Percentiles rank a stretch among this genome's conserved stretches.
These are phyloP conservation scores for Populus davidiana DNA, from an alignment of 345 rosid genomes.

Conservation along the genomic window DNA sequence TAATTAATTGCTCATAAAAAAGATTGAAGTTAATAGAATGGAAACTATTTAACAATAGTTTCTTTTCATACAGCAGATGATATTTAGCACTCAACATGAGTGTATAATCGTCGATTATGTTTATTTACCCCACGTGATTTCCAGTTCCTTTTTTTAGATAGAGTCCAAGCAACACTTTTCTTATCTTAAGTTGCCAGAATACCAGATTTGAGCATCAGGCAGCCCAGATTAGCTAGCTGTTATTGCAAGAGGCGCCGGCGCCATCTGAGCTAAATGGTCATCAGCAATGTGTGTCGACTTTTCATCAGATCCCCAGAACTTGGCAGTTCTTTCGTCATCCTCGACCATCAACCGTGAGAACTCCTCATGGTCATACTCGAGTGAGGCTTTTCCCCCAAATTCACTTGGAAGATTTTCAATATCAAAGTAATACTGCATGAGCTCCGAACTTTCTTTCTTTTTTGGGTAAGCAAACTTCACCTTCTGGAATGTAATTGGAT, in stretches of 20 bases:
- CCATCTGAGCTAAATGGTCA: slow-evolving; percentile 32
- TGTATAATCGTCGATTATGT: too few relatives aligned
- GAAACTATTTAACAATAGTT: too few relatives aligned
- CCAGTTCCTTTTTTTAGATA: too few relatives aligned
- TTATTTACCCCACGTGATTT: too few relatives aligned
- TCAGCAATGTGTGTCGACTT: slow-evolving; percentile 22
- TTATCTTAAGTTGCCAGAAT: too few relatives aligned
- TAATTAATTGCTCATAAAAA: too few relatives aligned
- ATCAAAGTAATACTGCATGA: slow-evolving; percentile 60
- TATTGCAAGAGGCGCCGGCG: slow-evolving; percentile 20
- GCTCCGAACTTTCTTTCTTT: slow-evolving; percentile 54
- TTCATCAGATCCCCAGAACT: slow-evolving; percentile 57
- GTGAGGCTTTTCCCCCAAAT: slow-evolving; percentile 67
- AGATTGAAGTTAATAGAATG: too few relatives aligned
- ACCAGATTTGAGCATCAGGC: too few relatives aligned
- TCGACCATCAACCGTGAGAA: slow-evolving; percentile 64
- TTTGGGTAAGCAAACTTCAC: slow-evolving; percentile 75
- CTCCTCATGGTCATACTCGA: slow-evolving; percentile 66
- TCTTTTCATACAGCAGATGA: too few relatives aligned
- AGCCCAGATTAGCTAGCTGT: too few relatives aligned
- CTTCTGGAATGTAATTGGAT: slow-evolving; percentile 34
- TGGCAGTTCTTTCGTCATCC: slow-evolving; percentile 68
- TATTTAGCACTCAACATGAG: too few relatives aligned
- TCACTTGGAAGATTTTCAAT: slow-evolving; percentile 66
- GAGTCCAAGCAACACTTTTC: too few relatives aligned